Percentiles rank a stretch among this genome's conserved stretches.
phyloP scores from a whole-genome alignment of 2,329 filamentous ascomycete genomes.

The Bimuria novae-zelandiae region DNA sequence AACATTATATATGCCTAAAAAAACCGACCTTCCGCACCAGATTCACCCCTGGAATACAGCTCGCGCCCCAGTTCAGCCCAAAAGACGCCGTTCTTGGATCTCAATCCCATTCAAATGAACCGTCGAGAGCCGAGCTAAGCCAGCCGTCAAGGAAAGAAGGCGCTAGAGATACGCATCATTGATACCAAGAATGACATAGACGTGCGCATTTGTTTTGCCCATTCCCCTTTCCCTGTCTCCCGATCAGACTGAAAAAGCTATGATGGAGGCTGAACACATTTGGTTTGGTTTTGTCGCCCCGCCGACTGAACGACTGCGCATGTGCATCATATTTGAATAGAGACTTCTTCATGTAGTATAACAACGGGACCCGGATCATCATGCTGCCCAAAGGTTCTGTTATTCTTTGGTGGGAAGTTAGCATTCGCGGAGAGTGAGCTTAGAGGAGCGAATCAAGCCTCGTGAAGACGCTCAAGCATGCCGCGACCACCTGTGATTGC shows the following conservation, averaged over 20 bases:
- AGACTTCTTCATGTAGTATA: slow-evolving; percentile 8
- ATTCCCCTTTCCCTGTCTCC: too few relatives aligned
- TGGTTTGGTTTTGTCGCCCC: too few relatives aligned
- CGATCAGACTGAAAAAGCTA: too few relatives aligned
- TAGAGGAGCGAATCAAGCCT: slow-evolving; percentile 94
- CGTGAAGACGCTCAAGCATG: slow-evolving; percentile 96
- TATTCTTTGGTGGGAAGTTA: slow-evolving; percentile 12
- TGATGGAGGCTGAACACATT: too few relatives aligned
- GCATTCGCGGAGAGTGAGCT: slow-evolving; percentile 23
- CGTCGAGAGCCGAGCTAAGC: slow-evolving; percentile 10
- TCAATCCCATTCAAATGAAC: not conserved
- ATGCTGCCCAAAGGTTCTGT: slow-evolving; percentile 4
- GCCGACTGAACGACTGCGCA: too few relatives aligned
- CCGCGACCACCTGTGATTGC: slow-evolving; percentile 71
- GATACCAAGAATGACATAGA: slow-evolving; percentile 20
- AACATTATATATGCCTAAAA: too few relatives aligned
- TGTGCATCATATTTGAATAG: slow-evolving; percentile 12
- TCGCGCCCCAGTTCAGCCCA: too few relatives aligned
- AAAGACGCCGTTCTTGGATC: slow-evolving; percentile 4
- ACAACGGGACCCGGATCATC: slow-evolving; percentile 7
- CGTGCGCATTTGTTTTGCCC: slow-evolving; percentile 8
- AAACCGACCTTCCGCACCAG: too few relatives aligned
- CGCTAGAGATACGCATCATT: slow-evolving; percentile 36
- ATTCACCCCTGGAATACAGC: too few relatives aligned
- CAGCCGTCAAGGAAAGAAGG: slow-evolving; percentile 30